Evolutionary conservation across 2,329 filamentous ascomycete species (phyloP), one percentile per base, ranked within the genome.

Genomic region (Zasmidium cellare): DNA sequence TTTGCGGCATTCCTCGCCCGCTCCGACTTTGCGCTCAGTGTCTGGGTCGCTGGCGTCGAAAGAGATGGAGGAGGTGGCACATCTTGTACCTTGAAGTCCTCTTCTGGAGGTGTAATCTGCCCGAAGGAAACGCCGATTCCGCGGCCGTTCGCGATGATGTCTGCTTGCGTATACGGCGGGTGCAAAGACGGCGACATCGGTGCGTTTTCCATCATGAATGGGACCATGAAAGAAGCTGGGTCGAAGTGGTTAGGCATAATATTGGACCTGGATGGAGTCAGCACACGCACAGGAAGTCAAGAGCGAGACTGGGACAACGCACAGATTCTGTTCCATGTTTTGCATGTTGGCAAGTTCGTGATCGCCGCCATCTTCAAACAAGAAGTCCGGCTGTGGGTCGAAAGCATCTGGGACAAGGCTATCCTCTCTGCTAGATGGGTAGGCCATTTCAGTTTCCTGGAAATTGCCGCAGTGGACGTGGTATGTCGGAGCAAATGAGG

Each of bases 71-170:
- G 20, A 11, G 54, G 24, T 12, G 51, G 52, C 46, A 35, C 20
- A 9, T n/a, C 24, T n/a, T 50, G 58, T 5, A 35, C 60, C n/a
- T 63, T 58, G 12, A 59, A 60, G 14, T 38, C 53, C 20, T 73
- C 71, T 24, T 73, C 68, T 45, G 73, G 73, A 12, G 73, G 73
- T 16, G 74, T 75, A 28, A 76, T 69, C 54, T 75, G 74, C n/a
- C 74, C 74, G 49, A 69, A 71, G 61, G 47, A 11, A 64, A 62
- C 24, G 61, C 67, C 11, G 25, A 53, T 55, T 20, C 46, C 19
- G 3, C 67, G 64, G 11, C 35, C 55, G 19, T 59, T 48, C 6
- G 63, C 51, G 23, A 67, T 65, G 9, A 67, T 66, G 12, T 57
- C 56, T 16, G 44, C 51, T 47, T 67, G 66, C 38, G 45, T 52